phyloP scores from a whole-genome alignment of 2,329 filamentous ascomycete genomes.

The Paramyrothecium roridum region DNA sequence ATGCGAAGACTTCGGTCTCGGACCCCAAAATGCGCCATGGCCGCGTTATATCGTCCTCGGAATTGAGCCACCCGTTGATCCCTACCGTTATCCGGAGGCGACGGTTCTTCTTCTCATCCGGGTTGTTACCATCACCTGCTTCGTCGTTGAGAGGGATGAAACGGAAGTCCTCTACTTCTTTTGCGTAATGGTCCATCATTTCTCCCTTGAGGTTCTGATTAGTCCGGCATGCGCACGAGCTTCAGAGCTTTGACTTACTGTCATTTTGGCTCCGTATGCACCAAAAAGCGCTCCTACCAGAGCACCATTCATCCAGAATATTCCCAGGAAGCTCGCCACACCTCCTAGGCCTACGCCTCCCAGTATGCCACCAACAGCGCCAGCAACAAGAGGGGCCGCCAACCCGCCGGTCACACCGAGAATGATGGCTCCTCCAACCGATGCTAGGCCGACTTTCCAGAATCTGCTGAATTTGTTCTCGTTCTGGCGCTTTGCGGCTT shows the following conservation, averaged over 20 bases:
- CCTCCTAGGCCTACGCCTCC: constrained; percentile 81
- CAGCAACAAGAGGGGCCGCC: constrained; percentile 85
- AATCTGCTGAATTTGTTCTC: constrained; percentile 67
- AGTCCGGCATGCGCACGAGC: constrained; percentile 1
- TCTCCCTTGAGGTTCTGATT: constrained; percentile 50
- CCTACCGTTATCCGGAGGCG: constrained; percentile 79
- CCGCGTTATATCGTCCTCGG: constrained; percentile 69
- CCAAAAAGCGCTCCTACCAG: constrained; percentile 86
- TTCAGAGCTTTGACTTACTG: constrained; percentile 26
- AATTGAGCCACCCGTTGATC: constrained; percentile 80
- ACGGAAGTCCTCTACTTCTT: constrained; percentile 76
- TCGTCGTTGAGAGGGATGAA: constrained; percentile 70
- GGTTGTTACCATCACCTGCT: constrained; percentile 21
- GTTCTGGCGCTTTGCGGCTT: constrained; percentile 70
- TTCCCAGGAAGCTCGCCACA: constrained; percentile 80
- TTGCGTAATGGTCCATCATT: constrained; percentile 85
- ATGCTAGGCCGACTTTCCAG: constrained; percentile 90
- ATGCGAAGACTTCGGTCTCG: constrained; percentile 76
- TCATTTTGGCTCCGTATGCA: constrained; percentile 79
- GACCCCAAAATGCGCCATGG: constrained; percentile 76
- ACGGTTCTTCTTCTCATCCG: constrained; percentile 27
- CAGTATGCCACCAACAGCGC: constrained; percentile 80
- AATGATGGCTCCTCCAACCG: constrained; percentile 81
- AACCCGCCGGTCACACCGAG: constrained; percentile 91
- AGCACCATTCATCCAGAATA: constrained; percentile 81